A percentile compares a stretch with the other conserved stretches of the same genome.
phyloP scores from a whole-genome alignment of 2,329 filamentous ascomycete species.

The Exserohilum rostratum region DNA sequence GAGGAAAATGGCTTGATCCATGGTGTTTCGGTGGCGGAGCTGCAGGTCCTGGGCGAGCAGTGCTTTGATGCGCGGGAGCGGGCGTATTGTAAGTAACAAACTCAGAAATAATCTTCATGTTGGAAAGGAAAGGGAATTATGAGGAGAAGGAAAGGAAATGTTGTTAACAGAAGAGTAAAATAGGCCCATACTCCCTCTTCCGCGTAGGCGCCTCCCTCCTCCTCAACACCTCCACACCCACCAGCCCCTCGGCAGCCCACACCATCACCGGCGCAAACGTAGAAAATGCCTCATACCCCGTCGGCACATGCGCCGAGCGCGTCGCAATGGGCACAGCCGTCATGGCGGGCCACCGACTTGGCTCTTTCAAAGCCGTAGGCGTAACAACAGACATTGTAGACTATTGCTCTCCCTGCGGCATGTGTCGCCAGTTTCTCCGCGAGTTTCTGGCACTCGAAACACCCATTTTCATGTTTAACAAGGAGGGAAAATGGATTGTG shows the following conservation, averaged over 20 bases:
- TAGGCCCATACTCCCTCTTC: slow-evolving; percentile 88
- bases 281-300: slow-evolving; percentile 91
- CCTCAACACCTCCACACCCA: slow-evolving; percentile 24
- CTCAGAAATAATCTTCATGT: background rate
- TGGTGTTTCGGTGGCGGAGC: slow-evolving; percentile 66
- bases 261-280: slow-evolving; percentile 74
- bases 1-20: slow-evolving; percentile 53
- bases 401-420: slow-evolving; percentile 75
- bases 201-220: slow-evolving; percentile 86
- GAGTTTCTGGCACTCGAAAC: slow-evolving; percentile 58
- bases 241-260: slow-evolving; percentile 46
- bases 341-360: slow-evolving; percentile 58
- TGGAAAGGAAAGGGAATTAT: no score
- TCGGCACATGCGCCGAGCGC: slow-evolving; percentile 93
- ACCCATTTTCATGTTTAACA: slow-evolving; percentile 93
- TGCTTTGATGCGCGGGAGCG: slow-evolving; percentile 73
- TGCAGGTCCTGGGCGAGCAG: slow-evolving; percentile 66
- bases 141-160: no score
- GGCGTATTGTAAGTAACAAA: slow-evolving; percentile 74
- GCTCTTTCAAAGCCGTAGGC: slow-evolving; percentile 70
- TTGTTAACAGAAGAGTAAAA: background rate
- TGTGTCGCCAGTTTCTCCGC: slow-evolving; percentile 83
- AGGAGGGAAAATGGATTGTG: slow-evolving; percentile 73
- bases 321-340: slow-evolving; percentile 84
- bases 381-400: slow-evolving; percentile 77